Evolutionary conservation across 164 flowering plant species (phyloP).

Genomic region (Aristolochia contorta): DNA sequence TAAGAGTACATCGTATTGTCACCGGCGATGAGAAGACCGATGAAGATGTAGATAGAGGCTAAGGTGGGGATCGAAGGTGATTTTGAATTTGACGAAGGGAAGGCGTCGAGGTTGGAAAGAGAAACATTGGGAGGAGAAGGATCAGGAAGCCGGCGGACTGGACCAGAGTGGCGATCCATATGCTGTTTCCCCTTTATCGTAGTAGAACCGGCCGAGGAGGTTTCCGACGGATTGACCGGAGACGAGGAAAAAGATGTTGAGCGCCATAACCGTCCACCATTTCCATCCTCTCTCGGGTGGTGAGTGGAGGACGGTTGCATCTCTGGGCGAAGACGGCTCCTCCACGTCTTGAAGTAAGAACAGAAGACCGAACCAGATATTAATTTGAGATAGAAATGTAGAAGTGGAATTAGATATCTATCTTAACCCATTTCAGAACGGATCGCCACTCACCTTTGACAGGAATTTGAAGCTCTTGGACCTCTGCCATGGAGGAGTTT

Average conservation of each 20-base stretch:
- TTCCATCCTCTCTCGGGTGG: conserved; percentile 3
- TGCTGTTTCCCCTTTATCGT: conserved; percentile 22
- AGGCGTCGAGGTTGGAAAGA: conserved; percentile 1
- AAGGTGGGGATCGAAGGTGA: conserved; percentile 3
- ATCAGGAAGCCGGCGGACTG: conserved; percentile 20
- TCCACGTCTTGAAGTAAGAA: conserved; percentile 9
- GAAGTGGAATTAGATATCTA: background rate
- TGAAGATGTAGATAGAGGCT: conserved; percentile 7
- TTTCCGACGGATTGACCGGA: conserved; percentile 15
- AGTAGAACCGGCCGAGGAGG: conserved; percentile 24
- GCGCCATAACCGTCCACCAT: conserved; percentile 27
- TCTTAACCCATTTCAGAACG: too few relatives aligned
- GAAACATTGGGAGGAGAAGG: conserved; percentile 11
- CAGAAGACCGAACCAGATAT: background rate
- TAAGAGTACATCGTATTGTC: conserved; percentile 22
- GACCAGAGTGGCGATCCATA: conserved; percentile 24
- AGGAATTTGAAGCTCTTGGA: conserved; percentile 26
- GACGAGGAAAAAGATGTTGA: conserved; percentile 24
- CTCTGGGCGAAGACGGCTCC: conserved; percentile 13
- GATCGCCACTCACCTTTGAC: conserved; percentile 3
- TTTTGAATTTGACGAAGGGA: background rate
- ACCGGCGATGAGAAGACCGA: conserved; percentile 14
- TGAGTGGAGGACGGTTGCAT: background rate
- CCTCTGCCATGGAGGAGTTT: background rate
- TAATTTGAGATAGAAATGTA: background rate